These are phyloP conservation scores for Henckelia pumila DNA, from an alignment of 257 asterid species.

Conservation along the genomic window DNA sequence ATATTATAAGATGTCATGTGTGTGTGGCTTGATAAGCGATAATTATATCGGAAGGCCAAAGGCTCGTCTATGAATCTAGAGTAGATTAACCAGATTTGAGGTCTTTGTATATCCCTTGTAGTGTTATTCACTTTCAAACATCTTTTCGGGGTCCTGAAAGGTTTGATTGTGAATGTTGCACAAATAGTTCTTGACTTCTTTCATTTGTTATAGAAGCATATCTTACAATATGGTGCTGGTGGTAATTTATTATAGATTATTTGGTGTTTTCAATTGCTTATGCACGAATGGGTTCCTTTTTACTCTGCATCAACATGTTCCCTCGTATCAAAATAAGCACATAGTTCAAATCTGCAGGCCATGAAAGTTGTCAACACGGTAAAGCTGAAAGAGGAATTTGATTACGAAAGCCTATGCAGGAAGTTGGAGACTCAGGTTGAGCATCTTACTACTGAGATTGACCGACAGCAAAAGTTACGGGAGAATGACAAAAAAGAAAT, in stretches of 20 bases:
- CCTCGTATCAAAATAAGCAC: conserved; percentile 18
- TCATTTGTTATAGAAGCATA: neutral
- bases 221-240: conserved; percentile 1
- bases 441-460: conserved; percentile 69
- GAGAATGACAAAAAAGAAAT: conserved; percentile 50
- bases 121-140: neutral
- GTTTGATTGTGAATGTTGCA: neutral
- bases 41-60: too few species aligned
- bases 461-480: conserved; percentile 65
- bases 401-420: conserved; percentile 83
- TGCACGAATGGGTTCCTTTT: neutral
- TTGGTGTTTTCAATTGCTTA: neutral
- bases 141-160: neutral
- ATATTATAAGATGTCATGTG: too few species aligned
- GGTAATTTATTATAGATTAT: neutral
- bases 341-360: conserved; percentile 56
- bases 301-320: neutral
- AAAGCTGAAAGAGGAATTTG: conserved; percentile 89
- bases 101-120: too few species aligned
- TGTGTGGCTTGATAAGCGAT: too few species aligned
- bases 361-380: conserved; percentile 79
- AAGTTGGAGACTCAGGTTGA: conserved; percentile 78
- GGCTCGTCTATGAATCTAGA: too few species aligned
- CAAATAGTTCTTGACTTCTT: neutral
- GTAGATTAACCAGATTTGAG: too few species aligned